phyloP scores from a whole-genome alignment of 306 rosid genomes.

The Sphenostylis stenocarpa region DNA sequence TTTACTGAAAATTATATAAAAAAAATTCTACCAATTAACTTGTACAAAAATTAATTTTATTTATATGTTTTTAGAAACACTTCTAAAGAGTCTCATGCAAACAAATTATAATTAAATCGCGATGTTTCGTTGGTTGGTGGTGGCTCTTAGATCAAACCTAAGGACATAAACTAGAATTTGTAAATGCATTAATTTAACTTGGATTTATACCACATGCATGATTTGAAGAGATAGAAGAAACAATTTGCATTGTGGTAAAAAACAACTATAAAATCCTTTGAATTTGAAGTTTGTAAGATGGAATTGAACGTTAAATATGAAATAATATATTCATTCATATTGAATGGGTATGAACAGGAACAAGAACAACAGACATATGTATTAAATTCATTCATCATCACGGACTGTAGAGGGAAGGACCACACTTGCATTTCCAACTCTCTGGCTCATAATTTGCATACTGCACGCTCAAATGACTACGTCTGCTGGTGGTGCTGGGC shows the following conservation, averaged over 20 bases:
- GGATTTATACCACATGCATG: too few species aligned
- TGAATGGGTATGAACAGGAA: background rate
- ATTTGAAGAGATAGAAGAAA: too few species aligned
- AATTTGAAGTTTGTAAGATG: slow-evolving; percentile 31
- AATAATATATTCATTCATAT: background rate
- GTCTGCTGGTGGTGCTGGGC: slow-evolving; percentile 61
- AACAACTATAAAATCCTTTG: slow-evolving; percentile 24
- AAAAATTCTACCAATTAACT: too few species aligned
- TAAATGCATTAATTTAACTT: too few species aligned
- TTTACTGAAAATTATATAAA: too few species aligned
- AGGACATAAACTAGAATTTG: too few species aligned
- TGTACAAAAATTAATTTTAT: too few species aligned
- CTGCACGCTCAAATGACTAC: slow-evolving; percentile 47
- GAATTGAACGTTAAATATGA: too few species aligned
- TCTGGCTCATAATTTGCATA: slow-evolving; percentile 94
- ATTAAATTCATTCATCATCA: slow-evolving; percentile 54
- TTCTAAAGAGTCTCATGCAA: too few species aligned
- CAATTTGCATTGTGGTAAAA: too few species aligned
- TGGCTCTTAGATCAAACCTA: too few species aligned
- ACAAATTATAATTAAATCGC: background rate
- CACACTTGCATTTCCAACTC: slow-evolving; percentile 99
- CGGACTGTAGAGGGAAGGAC: slow-evolving; percentile 78
- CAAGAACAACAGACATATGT: background rate
- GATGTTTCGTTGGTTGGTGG: background rate
- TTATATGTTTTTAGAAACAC: too few species aligned